Base-by-base conservation (phyloP, 1,284 basidiomycete genomes). In the Lentinula novae-zelandiae region DNA sequence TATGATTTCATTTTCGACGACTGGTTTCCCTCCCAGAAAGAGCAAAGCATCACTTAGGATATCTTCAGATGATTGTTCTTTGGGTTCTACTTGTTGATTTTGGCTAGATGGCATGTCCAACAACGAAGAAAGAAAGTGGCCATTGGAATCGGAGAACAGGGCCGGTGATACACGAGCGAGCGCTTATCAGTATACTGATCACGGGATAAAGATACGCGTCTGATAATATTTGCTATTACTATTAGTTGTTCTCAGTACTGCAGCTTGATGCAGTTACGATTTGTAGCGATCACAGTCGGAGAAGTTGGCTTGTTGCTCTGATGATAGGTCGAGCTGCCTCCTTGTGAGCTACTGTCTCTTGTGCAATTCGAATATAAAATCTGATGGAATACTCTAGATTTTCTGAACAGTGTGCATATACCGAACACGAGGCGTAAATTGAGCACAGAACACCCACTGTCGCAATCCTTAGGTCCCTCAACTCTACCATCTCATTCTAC, bases 21-120 rank as follows among this genome's bases (percentile, higher is more conserved):
- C 71, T 36, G 67, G 67, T 48, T 74, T 69, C 44, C 72, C 80
- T 6, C 78, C 78, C 20, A 83, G 65, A 62, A 83, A 77, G 49
- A 72, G 72, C 8, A 84, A 69, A 3, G 81, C 73, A 60, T 84
- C 81, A 58, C 73, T 77, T 10, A 83, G 64, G 59, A 83, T 80
- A 63, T 82, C 81, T 66, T 81, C 80, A 9, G 42, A 46, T 8
- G 53, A 44, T 5, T 44, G n/a, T 20, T 46, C 44, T 22, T 46
- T n/a, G 13, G 42, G 7, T 13, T 44, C 2, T 44, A 27, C 27
- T 27, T 27, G 2, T 27, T 17, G 15, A 15, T 44, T 12, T 42
- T 13, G 3, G 20, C 22, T 22, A 15, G 20, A 46, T 15, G 49
- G 10, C 49, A 50, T 50, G 27, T 10, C 8, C 4, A 31, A 22